Conservation (phyloP, 208 protist species). For the Jaenimonas drosophilae region DNA sequence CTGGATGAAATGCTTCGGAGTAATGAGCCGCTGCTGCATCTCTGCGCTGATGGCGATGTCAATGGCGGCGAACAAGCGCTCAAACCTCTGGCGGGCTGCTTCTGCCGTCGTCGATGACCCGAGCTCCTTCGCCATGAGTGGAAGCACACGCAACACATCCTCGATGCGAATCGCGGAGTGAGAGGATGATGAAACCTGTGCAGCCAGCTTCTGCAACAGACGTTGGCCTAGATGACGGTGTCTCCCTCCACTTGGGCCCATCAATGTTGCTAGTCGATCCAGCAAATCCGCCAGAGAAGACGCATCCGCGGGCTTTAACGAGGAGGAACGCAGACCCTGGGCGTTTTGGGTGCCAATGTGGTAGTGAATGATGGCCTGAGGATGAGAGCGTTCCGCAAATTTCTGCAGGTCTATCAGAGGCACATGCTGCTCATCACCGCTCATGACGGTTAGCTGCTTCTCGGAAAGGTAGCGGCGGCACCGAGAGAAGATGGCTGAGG, state of each 20-base stretch:
- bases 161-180: no score
- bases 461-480: conserved; percentile 59
- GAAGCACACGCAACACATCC: conserved; percentile 54
- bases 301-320: conserved; percentile 25
- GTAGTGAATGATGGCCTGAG: conserved; percentile 48
- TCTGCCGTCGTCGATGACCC: conserved; percentile 6
- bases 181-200: no score
- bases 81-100: conserved; percentile 11
- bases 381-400: conserved; percentile 42
- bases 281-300: conserved; percentile 44
- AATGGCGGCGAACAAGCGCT: conserved; percentile 33
- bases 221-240: no score
- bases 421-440: conserved; percentile 54
- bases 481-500: conserved; percentile 28
- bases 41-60: conserved; percentile 39
- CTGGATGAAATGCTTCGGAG: conserved; percentile 16
- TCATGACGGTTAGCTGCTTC: conserved; percentile 37
- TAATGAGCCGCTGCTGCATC: conserved; percentile 19
- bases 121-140: conserved; percentile 27
- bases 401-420: conserved; percentile 60
- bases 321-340: conserved; percentile 49
- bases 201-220: no score
- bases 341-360: conserved; percentile 61
- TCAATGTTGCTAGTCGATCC: no score
- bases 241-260: no score